phyloP scores from a whole-genome alignment of 2,329 filamentous ascomycete species.

The Talaromyces sp. region DNA sequence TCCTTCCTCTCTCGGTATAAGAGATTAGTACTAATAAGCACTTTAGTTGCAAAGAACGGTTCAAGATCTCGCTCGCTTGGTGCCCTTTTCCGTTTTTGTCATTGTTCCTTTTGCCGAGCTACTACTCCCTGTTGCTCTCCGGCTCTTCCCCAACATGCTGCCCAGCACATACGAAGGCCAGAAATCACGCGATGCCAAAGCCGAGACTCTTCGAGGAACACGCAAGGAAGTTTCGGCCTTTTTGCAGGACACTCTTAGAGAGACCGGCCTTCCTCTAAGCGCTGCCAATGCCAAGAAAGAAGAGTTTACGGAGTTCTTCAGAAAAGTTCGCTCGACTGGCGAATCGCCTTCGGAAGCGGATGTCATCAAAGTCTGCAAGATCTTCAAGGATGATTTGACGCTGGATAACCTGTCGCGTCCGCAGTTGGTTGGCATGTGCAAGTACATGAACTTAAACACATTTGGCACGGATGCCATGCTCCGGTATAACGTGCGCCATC shows the following conservation, averaged over 20 bases:
- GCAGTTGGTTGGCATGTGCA: conserved; percentile 94
- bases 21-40: conserved; percentile 12
- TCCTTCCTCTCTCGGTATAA: background rate
- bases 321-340: conserved; percentile 86
- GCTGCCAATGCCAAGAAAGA: conserved; percentile 79
- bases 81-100: conserved; percentile 95
- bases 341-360: conserved; percentile 83
- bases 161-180: conserved; percentile 95
- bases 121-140: conserved; percentile 82
- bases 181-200: conserved; percentile 85
- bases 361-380: conserved; percentile 97
- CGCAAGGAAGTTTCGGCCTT: conserved; percentile 92
- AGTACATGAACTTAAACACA: conserved; percentile 95
- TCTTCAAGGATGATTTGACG: conserved; percentile 96
- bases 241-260: conserved; percentile 77
- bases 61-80: conserved; percentile 82
- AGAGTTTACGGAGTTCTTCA: conserved; percentile 95
- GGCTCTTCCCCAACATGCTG: conserved; percentile 93
- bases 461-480: conserved; percentile 98
- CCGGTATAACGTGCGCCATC: conserved; percentile 91
- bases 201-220: conserved; percentile 70
- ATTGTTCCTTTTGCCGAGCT: conserved; percentile 95
- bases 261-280: conserved; percentile 87
- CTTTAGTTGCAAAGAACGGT: conserved; percentile 74
- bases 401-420: conserved; percentile 94